Percentiles rank a stretch among this genome's conserved stretches.
These are phyloP conservation scores for Floccularia luteovirens DNA, from an alignment of 768 basidiomycete genomes.

Conservation along the genomic window DNA sequence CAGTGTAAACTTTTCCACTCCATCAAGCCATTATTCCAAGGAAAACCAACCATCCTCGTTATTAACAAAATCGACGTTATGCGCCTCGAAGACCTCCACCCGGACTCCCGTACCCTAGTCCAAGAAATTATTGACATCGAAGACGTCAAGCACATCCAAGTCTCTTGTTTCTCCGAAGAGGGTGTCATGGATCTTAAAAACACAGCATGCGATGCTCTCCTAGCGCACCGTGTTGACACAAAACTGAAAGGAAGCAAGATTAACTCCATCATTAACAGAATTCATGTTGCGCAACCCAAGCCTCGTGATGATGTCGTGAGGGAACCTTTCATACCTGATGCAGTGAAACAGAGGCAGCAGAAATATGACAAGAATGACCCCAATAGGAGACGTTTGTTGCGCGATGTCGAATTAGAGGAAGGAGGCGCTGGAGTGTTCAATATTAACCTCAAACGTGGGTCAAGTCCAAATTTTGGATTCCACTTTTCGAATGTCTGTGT, in stretches of 20 bases:
- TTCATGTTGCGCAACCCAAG: constrained; percentile 91
- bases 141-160: constrained; percentile 69
- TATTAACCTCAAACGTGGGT: constrained; percentile 82
- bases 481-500: constrained; percentile 2
- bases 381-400: constrained; percentile 61
- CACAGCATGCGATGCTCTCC: constrained; percentile 89
- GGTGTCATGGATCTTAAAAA: constrained; percentile 97
- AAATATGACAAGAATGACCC: constrained; percentile 89
- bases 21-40: constrained; percentile 93
- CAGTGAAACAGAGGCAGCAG: constrained; percentile 61
- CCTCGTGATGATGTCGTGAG: constrained; percentile 86
- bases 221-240: constrained; percentile 89
- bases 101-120: constrained; percentile 72
- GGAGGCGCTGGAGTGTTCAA: constrained; percentile 91
- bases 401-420: constrained; percentile 78
- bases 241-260: constrained; percentile 94
- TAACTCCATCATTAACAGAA: constrained; percentile 87
- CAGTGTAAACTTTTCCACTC: constrained; percentile 99
- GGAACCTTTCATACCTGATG: constrained; percentile 84
- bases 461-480: constrained; percentile 1
- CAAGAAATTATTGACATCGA: constrained; percentile 79
- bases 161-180: constrained; percentile 94
- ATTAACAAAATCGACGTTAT: constrained; percentile 97
- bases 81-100: constrained; percentile 75
- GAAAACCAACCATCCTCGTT: constrained; percentile 90